A percentile compares a stretch with the other conserved stretches of the same genome.
Evolutionary conservation across 495 filamentous ascomycete genomes (phyloP).

Genomic region (Podospora comata): DNA sequence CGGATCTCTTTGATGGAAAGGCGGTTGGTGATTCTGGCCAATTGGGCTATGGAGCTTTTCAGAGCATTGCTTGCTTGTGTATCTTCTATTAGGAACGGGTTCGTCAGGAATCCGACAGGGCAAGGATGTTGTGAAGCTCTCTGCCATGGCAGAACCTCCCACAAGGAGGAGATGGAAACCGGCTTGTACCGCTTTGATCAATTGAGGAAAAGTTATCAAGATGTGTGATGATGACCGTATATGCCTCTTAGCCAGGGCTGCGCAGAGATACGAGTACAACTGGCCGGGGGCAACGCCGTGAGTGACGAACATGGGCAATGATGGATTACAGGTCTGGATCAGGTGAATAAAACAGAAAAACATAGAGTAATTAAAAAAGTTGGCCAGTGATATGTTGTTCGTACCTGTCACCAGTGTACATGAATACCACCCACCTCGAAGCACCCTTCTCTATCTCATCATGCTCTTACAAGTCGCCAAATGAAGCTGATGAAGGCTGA

Average conservation of each 20-base stretch:
- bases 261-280: conserved; percentile 18
- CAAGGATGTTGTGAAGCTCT: background rate
- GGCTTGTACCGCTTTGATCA: conserved; percentile 3
- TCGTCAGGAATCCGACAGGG: background rate
- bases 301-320: conserved; percentile 3
- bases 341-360: background rate
- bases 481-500: background rate
- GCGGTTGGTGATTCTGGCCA: conserved; percentile 5
- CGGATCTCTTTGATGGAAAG: background rate
- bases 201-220: background rate
- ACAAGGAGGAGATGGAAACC: background rate
- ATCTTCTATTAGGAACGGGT: background rate
- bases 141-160: background rate
- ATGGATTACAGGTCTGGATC: background rate
- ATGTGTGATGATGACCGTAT: conserved; percentile 1
- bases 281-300: background rate
- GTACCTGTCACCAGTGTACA: background rate
- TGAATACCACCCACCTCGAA: background rate
- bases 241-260: background rate
- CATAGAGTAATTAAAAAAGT: background rate
- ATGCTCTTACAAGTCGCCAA: background rate
- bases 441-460: background rate
- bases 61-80: conserved; percentile 3
- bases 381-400: background rate
- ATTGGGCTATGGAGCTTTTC: conserved; percentile 11